Percentiles rank a stretch among this genome's conserved stretches.
Evolutionary conservation across 1,139 yeast genomes (phyloP).

Genomic region (Scheffersomyces insectosa): DNA sequence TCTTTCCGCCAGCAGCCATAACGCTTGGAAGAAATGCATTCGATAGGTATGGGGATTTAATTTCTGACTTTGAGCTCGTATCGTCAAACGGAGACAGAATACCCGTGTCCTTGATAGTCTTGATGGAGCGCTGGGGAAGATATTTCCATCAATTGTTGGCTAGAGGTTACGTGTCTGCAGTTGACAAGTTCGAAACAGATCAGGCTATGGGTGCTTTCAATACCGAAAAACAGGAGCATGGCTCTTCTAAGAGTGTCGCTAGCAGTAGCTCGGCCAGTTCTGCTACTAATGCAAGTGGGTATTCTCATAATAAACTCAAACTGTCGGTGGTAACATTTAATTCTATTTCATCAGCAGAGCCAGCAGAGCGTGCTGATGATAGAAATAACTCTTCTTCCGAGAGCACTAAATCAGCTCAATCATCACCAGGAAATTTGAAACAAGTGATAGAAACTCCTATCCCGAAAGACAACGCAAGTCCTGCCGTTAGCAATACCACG

Average conservation of each 20-base stretch:
- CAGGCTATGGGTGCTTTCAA: constrained; percentile 14
- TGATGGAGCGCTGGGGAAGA: constrained; percentile 75
- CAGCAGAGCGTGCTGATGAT: constrained; percentile 4
- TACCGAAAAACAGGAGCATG: neutral
- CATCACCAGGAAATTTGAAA: too few relatives aligned
- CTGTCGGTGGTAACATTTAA: constrained; percentile 6
- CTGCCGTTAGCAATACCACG: neutral
- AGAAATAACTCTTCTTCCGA: neutral
- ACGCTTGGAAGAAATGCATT: constrained; percentile 75
- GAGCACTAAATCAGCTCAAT: neutral
- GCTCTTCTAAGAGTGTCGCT: constrained; percentile 6
- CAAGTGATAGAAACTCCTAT: too few relatives aligned
- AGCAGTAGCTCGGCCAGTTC: constrained; percentile 8
- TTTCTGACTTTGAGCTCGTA: constrained; percentile 71
- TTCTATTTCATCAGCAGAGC: constrained; percentile 8
- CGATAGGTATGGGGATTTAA: constrained; percentile 61
- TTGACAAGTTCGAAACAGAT: constrained; percentile 45
- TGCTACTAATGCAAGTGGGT: neutral
- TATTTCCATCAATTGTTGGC: constrained; percentile 63
- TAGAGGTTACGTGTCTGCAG: constrained; percentile 62
- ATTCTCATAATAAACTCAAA: constrained; percentile 2
- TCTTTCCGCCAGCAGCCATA: constrained; percentile 74
- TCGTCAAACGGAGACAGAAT: constrained; percentile 66
- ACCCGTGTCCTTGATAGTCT: constrained; percentile 58
- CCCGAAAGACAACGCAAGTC: neutral